Percentiles rank a stretch among this genome's conserved stretches.
phyloP scores from a whole-genome alignment of 257 asterid species.

The Capsicum chinense region DNA sequence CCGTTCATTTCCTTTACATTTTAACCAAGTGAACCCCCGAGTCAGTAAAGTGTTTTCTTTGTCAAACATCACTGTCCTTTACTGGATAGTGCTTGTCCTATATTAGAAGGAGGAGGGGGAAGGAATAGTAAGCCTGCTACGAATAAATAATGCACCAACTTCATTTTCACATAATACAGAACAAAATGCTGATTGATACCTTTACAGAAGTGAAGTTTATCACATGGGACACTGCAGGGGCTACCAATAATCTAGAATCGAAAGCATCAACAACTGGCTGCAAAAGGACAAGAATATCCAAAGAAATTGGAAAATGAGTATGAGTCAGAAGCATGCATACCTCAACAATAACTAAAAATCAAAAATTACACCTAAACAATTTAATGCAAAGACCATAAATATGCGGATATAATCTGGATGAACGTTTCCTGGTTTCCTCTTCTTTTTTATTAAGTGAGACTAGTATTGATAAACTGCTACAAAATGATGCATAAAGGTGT shows the following conservation, averaged over 20 bases:
- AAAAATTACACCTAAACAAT: neutral
- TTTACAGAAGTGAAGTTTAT: slow-evolving; percentile 52
- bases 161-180: neutral
- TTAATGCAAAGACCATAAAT: neutral
- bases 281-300: slow-evolving; percentile 27
- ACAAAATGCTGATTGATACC: slow-evolving; percentile 33
- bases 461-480: neutral
- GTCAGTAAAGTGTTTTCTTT: neutral
- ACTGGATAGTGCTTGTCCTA: neutral
- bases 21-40: neutral
- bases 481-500: neutral
- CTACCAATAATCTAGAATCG: slow-evolving; percentile 94
- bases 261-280: slow-evolving; percentile 87
- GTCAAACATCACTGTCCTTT: neutral
- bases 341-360: neutral
- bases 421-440: neutral
- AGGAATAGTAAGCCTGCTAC: neutral
- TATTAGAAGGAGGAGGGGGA: neutral
- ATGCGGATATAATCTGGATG: neutral
- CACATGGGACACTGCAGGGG: slow-evolving; percentile 90
- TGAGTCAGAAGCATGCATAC: slow-evolving; percentile 21
- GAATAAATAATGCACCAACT: neutral
- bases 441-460: neutral
- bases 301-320: slow-evolving; percentile 17
- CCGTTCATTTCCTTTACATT: neutral